Evolutionary conservation across 2,329 filamentous ascomycete genomes (phyloP).

Genomic region (Aspergillus arachidicola): DNA sequence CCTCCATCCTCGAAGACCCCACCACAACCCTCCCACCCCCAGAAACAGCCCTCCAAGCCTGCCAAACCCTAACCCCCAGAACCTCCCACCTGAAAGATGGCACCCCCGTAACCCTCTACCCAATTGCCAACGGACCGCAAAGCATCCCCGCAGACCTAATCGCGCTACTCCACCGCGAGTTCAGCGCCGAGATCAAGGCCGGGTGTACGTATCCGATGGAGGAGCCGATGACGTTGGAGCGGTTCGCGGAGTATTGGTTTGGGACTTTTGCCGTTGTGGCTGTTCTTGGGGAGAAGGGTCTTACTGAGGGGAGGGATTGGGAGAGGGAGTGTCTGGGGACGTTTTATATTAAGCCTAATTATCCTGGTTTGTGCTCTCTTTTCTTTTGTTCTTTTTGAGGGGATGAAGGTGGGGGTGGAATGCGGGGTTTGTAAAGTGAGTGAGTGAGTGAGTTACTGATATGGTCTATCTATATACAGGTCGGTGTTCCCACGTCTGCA

Average conservation of each 20-base stretch:
- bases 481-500: slow-evolving; percentile 44
- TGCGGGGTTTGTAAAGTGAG: too few relatives aligned
- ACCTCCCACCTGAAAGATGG: slow-evolving; percentile 29
- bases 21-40: slow-evolving; percentile 31
- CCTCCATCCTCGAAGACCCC: slow-evolving; percentile 41
- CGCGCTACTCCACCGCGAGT: slow-evolving; percentile 34
- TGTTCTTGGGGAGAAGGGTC: slow-evolving; percentile 19
- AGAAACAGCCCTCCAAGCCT: slow-evolving; percentile 17
- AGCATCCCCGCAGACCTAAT: slow-evolving; percentile 29
- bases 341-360: slow-evolving; percentile 47
- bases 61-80: slow-evolving; percentile 26
- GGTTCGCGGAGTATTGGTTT: slow-evolving; percentile 42
- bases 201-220: slow-evolving; percentile 45
- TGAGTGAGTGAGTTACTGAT: too few relatives aligned
- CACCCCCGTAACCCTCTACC: slow-evolving; percentile 31
- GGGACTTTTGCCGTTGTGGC: slow-evolving; percentile 41
- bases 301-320: slow-evolving; percentile 36
- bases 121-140: slow-evolving; percentile 26
- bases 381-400: not conserved
- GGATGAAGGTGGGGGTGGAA: too few relatives aligned
- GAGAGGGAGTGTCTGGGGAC: slow-evolving; percentile 40
- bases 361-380: slow-evolving; percentile 35
- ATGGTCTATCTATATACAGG: slow-evolving; percentile 20
- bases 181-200: slow-evolving; percentile 37
- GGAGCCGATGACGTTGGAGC: slow-evolving; percentile 30